phyloP scores from a whole-genome alignment of 2,329 filamentous ascomycete genomes.

The Sarocladium strictum region DNA sequence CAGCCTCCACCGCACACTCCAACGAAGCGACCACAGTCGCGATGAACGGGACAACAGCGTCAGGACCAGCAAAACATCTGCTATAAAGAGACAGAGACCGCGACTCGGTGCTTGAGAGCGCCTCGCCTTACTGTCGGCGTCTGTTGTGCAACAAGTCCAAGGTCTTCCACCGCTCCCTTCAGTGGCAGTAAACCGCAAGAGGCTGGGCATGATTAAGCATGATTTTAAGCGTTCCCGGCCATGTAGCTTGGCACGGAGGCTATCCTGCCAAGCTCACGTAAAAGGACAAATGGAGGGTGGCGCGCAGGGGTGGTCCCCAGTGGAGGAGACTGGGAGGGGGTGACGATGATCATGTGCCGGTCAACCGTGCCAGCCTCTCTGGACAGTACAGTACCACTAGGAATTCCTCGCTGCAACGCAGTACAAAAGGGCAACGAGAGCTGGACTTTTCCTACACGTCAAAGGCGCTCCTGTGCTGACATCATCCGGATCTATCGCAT shows the following conservation, averaged over 20 bases:
- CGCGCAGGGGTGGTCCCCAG: constrained; percentile 1
- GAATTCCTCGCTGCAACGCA: neutral
- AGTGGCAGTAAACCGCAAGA: neutral
- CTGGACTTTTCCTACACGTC: neutral
- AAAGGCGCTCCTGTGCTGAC: neutral
- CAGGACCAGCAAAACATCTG: neutral
- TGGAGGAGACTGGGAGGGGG: constrained; percentile 4
- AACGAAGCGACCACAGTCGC: neutral
- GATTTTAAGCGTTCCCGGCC: constrained; percentile 45
- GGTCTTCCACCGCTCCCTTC: neutral
- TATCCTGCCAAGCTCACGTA: constrained; percentile 12
- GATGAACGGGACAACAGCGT: neutral
- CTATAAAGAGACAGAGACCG: too few relatives aligned
- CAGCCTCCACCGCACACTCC: neutral
- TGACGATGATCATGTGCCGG: constrained; percentile 7
- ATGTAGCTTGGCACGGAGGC: constrained; percentile 33
- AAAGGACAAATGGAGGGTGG: neutral
- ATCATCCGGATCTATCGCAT: neutral
- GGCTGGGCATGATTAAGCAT: constrained; percentile 33
- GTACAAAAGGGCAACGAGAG: neutral
- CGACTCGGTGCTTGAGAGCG: too few relatives aligned
- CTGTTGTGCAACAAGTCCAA: neutral
- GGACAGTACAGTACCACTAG: too few relatives aligned
- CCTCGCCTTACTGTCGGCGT: neutral
- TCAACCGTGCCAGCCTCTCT: neutral